Evolutionary conservation across 2,329 filamentous ascomycete species (phyloP), one percentile per base, ranked within the genome.

Genomic region (Pseudogymnoascus sp.): DNA sequence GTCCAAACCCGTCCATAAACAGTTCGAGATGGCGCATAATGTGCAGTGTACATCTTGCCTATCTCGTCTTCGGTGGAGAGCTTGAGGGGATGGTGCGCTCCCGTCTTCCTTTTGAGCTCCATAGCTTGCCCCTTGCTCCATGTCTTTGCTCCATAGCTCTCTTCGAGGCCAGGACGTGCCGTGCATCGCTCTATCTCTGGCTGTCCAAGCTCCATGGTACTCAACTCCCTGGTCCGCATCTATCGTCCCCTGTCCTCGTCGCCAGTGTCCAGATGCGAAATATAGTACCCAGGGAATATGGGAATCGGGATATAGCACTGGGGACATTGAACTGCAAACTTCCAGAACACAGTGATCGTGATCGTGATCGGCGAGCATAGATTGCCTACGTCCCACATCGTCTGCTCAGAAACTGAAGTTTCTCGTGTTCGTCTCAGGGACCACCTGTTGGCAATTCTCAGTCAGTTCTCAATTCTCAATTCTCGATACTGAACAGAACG

Each of bases 71-170:
- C 3, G 25, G 48, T 34, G 48, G 48, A 34, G 48, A 34, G 25
- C 48, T 19, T 31, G 25, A 57, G 28, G 48, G 25, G 28, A 57
- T 57, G 48, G 25, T 34, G 48, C 25, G 25, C 25, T 34, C 28
- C 25, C 16, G 48, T 57, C 48, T 54, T 31, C 48, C 25, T 10
- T 34, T 19, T 57, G 48, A 57, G 48, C 48, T 57, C 48, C 48
- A 57, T 57, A 57, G 48, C 48, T 34, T 57, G 48, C 48, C 48
- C 48, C 48, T 57, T 57, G 48, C 48, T 57, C 48, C n/a, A 31
- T 57, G 48, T 16, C 19, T 31, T 13, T 31, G 8, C 48, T 57
- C 25, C 48, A 57, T 34, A 57, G 48, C 48, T 57, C 48, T 16
- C 25, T 57, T 57, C 25, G 25, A 57, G 48, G 19, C 28, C 48